A percentile compares a stretch with the other conserved stretches of the same genome.
Evolutionary conservation across 352 stramenopile species (phyloP).

Genomic region (Phytophthora citricola): DNA sequence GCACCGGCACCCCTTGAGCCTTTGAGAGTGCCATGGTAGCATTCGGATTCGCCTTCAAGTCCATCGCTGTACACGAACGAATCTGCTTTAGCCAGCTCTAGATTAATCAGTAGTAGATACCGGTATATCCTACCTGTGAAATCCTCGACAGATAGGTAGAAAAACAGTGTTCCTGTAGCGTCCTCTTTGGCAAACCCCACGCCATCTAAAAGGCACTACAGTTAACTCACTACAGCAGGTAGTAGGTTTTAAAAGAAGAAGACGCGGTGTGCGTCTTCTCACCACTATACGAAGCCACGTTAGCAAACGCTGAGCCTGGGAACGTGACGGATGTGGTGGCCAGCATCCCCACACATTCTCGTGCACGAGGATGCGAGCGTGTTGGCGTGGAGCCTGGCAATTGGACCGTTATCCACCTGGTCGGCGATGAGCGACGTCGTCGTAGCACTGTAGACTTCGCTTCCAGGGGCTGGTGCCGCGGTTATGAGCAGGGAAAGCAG

Average conservation of each 20-base stretch:
- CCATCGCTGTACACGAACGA: slow-evolving; percentile 31
- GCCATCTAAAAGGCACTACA: slow-evolving; percentile 43
- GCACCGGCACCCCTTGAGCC: slow-evolving; percentile 50
- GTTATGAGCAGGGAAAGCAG: slow-evolving; percentile 11
- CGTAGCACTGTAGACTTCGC: slow-evolving; percentile 20
- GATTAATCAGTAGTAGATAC: background rate
- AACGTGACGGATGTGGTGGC: slow-evolving; percentile 64
- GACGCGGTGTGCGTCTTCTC: background rate
- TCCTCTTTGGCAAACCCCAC: slow-evolving; percentile 51
- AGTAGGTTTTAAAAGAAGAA: no score
- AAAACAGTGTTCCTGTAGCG: slow-evolving; percentile 68
- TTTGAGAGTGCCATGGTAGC: slow-evolving; percentile 66
- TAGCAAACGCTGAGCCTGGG: slow-evolving; percentile 52
- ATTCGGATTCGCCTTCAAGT: slow-evolving; percentile 57
- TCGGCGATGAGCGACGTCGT: slow-evolving; percentile 12
- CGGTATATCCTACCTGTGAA: slow-evolving; percentile 18
- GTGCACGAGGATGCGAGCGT: slow-evolving; percentile 67
- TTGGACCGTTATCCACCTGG: slow-evolving; percentile 12
- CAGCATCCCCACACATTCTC: slow-evolving; percentile 66
- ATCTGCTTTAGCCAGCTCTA: background rate
- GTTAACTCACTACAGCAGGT: background rate
- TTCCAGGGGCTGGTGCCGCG: background rate
- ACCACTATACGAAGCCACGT: slow-evolving; percentile 76
- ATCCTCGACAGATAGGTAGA: slow-evolving; percentile 67
- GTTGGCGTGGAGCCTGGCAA: slow-evolving; percentile 37